A percentile compares a stretch with the other conserved stretches of the same genome.
These are phyloP conservation scores for Heterobasidion parviporum DNA, from an alignment of 1,284 basidiomycete species.

Conservation along the genomic window DNA sequence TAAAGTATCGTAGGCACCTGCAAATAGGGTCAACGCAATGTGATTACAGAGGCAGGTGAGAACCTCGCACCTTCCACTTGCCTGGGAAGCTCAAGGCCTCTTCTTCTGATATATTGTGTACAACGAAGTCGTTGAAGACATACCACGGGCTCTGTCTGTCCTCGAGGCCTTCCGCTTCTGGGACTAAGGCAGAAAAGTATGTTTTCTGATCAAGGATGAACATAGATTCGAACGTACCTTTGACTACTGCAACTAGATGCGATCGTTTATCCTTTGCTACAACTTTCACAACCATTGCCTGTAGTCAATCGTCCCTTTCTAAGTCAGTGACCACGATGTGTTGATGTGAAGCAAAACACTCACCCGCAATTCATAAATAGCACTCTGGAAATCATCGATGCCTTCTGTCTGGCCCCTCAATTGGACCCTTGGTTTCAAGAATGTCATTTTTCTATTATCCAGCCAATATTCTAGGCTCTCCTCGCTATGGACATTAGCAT, in stretches of 20 bases:
- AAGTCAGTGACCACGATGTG: background rate
- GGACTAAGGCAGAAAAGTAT: constrained; percentile 30
- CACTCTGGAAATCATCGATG: constrained; percentile 45
- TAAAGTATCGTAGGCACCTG: constrained; percentile 87
- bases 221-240: constrained; percentile 36
- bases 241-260: constrained; percentile 87
- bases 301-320: background rate
- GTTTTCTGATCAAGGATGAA: constrained; percentile 3
- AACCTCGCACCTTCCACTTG: constrained; percentile 75
- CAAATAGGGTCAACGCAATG: background rate
- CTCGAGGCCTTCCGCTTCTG: constrained; percentile 45
- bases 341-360: constrained; percentile 17
- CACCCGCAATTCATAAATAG: constrained; percentile 69
- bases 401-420: constrained; percentile 52
- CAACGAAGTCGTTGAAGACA: constrained; percentile 96
- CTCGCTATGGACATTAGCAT: constrained; percentile 74
- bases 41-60: background rate
- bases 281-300: constrained; percentile 83
- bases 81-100: constrained; percentile 85
- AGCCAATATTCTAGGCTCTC: constrained; percentile 77
- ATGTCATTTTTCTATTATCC: constrained; percentile 47
- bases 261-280: constrained; percentile 69
- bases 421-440: constrained; percentile 47
- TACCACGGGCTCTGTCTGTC: constrained; percentile 67
- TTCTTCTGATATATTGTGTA: constrained; percentile 74